Conservation (phyloP, 768 basidiomycete species). For the Cantharellus anzutake region DNA sequence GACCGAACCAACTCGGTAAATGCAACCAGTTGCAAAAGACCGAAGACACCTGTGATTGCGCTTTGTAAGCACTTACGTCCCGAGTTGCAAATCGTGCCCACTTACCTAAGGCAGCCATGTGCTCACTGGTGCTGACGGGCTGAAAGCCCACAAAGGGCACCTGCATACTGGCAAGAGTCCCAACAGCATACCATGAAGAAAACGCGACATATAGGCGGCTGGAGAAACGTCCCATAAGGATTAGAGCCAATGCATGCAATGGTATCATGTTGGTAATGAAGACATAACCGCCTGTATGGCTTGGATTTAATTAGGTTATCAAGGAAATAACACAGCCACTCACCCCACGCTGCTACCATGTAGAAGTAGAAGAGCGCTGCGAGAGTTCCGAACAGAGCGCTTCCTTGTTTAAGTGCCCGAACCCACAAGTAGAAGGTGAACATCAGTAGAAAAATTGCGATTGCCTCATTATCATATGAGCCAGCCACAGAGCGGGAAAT, state of each 20-base stretch:
- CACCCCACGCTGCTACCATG: slow-evolving; percentile 99
- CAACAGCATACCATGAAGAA: slow-evolving; percentile 95
- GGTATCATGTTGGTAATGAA: slow-evolving; percentile 99
- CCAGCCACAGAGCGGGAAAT: slow-evolving; percentile 98
- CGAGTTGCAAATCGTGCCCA: not conserved
- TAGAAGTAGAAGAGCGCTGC: slow-evolving; percentile 98
- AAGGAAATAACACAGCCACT: slow-evolving; percentile 11
- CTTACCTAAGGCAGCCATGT: slow-evolving; percentile 92
- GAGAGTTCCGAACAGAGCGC: slow-evolving; percentile 74
- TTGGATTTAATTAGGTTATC: slow-evolving; percentile 2
- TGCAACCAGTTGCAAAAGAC: slow-evolving; percentile 86
- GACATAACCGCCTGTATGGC: slow-evolving; percentile 65
- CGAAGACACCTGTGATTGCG: slow-evolving; percentile 57
- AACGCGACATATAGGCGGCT: slow-evolving; percentile 86
- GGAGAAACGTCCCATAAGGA: slow-evolving; percentile 91
- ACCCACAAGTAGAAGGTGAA: slow-evolving; percentile 98
- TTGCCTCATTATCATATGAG: slow-evolving; percentile 99
- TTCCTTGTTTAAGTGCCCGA: slow-evolving; percentile 84
- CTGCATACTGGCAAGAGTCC: slow-evolving; percentile 95
- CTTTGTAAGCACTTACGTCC: not conserved
- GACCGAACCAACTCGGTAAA: slow-evolving; percentile 79
- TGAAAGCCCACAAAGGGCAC: slow-evolving; percentile 99
- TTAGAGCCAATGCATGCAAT: slow-evolving; percentile 80
- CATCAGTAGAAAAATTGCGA: slow-evolving; percentile 99
- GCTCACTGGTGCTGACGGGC: slow-evolving; percentile 92